Conservation (phyloP, 306 rosid genomes). For the Betula pendula region DNA sequence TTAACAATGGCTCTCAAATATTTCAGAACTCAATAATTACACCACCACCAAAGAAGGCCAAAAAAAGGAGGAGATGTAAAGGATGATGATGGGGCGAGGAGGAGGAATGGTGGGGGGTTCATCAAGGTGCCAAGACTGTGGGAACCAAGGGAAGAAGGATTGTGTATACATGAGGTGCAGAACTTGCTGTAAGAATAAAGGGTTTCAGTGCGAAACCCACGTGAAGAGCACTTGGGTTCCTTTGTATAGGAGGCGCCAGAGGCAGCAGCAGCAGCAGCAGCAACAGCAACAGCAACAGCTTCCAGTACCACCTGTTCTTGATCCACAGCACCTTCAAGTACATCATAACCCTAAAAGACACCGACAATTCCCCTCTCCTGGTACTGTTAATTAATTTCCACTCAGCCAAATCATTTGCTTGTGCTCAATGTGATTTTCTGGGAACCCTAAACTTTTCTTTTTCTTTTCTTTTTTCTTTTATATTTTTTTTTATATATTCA, state of each 20-base stretch:
- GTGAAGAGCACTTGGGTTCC: slow-evolving; percentile 75
- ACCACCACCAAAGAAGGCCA: neutral
- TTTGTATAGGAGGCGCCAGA: slow-evolving; percentile 43
- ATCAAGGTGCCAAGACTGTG: slow-evolving; percentile 64
- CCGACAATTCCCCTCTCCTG: slow-evolving; percentile 32
- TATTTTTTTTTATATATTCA: neutral
- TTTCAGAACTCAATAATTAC: slow-evolving; percentile 1
- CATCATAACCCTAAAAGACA: slow-evolving; percentile 29
- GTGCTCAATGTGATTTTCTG: neutral
- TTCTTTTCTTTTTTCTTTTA: neutral
- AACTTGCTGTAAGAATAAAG: slow-evolving; percentile 68
- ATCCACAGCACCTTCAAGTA: slow-evolving; percentile 29
- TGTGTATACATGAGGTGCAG: slow-evolving; percentile 66
- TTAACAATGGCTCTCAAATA: slow-evolving; percentile 12
- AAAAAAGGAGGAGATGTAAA: neutral
- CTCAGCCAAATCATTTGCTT: neutral
- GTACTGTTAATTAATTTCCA: slow-evolving; percentile 13
- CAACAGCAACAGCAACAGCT: neutral
- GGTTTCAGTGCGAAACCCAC: slow-evolving; percentile 63
- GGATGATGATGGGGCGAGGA: slow-evolving; percentile 34
- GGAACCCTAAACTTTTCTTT: slow-evolving; percentile 23
- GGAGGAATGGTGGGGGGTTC: slow-evolving; percentile 19
- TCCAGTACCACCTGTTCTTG: slow-evolving; percentile 6
- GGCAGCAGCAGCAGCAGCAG: slow-evolving; percentile 11
- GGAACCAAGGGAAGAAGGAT: slow-evolving; percentile 74